Base-by-base conservation (phyloP, 441 rosid genomes). In the Gossypium laxum region DNA sequence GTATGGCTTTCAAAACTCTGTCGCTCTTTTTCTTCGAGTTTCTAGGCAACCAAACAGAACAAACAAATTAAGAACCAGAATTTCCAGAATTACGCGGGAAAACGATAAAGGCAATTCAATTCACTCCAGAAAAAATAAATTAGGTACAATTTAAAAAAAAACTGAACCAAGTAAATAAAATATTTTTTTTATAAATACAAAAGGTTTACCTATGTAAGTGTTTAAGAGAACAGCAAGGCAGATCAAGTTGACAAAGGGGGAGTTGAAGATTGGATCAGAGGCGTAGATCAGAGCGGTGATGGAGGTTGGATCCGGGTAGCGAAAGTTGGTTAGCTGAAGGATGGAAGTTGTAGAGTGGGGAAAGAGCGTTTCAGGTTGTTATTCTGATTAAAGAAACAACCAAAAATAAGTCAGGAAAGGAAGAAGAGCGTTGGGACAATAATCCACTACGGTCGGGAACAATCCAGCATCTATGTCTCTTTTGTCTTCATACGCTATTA, bases 221-320 rank as follows among this genome's bases (percentile, higher is more conserved):
- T 61, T 68, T 69, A 83, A 63, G 77, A 63, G 68, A 59, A 32
- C 52, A 6, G 2, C 58, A 28, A 60, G 57, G 69, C 56, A 56
- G 55, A 64, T 63, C 71, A 65, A 43, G 73, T 14, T 56, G 32
- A 48, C 41, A 62, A 63, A 30, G 67, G 45, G 70, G 67, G 34
- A 75, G 58, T 6, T 71, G 7, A 21, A n/a, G 71, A 77, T 21
- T 47, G 70, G 73, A 80, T 75, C 80, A 73, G 66, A 67, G 79
- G 73, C 71, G 73, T 69, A 67, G 85, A 85, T 83, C 84, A 77
- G 78, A 61, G 71, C 71, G 78, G 69, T 30, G 10, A 54, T 47
- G 73, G 76, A 34, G 45, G 47, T 14, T 63, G 43, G 30, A 11
- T 34, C 34, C 74, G 24, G 78, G 32, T 19, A 61, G 75, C 30